These are phyloP conservation scores for Psilocybe subaeruginosa DNA, from an alignment of 768 basidiomycete species.

Conservation along the genomic window DNA sequence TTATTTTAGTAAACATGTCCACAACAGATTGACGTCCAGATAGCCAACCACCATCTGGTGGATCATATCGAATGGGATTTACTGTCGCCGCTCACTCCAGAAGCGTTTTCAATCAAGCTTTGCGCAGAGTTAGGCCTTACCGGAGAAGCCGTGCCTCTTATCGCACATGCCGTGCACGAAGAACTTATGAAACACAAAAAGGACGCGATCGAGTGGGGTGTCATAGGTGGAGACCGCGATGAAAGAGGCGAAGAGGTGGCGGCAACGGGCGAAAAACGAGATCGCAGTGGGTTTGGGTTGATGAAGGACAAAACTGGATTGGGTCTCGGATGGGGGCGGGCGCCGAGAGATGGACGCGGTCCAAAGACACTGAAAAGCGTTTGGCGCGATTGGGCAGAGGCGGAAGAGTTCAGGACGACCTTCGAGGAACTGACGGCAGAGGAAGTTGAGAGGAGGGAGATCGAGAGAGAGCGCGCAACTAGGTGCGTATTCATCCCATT, in stretches of 20 bases:
- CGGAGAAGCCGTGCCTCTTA: constrained; percentile 85
- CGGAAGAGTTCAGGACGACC: constrained; percentile 86
- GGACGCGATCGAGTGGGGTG: constrained; percentile 93
- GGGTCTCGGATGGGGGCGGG: constrained; percentile 75
- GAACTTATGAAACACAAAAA: constrained; percentile 95
- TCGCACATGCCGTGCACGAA: constrained; percentile 93
- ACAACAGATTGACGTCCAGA: constrained; percentile 91
- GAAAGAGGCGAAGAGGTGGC: constrained; percentile 27
- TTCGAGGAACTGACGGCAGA: constrained; percentile 88
- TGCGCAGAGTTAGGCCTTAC: constrained; percentile 86
- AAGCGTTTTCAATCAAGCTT: constrained; percentile 78
- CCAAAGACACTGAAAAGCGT: constrained; percentile 84
- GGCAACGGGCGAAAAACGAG: constrained; percentile 36
- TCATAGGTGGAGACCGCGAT: constrained; percentile 64
- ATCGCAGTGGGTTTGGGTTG: constrained; percentile 54
- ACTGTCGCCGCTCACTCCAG: constrained; percentile 89
- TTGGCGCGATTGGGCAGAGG: constrained; percentile 95
- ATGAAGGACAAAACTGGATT: constrained; percentile 84
- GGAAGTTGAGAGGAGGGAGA: constrained; percentile 89
- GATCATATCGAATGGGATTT: constrained; percentile 99
- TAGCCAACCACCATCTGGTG: constrained; percentile 86
- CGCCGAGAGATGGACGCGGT: constrained; percentile 77
- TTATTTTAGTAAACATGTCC: constrained; percentile 1
- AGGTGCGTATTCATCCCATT: constrained; percentile 38
- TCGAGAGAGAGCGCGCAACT: constrained; percentile 85